These are phyloP conservation scores for Acer saccharum DNA, from an alignment of 345 rosid genomes.

Conservation along the genomic window DNA sequence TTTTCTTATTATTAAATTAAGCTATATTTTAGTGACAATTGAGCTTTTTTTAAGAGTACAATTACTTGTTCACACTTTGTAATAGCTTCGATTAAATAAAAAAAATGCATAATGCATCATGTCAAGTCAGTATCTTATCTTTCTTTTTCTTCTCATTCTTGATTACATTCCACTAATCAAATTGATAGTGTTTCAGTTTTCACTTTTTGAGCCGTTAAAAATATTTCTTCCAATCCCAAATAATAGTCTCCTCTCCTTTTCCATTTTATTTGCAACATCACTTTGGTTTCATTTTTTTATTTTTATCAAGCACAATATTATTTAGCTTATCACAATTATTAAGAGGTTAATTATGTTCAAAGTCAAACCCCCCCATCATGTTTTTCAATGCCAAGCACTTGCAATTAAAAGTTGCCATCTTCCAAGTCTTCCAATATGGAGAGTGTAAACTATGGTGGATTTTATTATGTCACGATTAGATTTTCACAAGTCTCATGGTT, in stretches of 20 bases:
- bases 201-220: neutral
- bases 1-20: no score
- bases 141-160: neutral
- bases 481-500: neutral
- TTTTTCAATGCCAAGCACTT: constrained; percentile 27
- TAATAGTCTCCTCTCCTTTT: neutral
- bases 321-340: neutral
- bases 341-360: neutral
- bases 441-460: neutral
- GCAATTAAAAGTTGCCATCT: constrained; percentile 17
- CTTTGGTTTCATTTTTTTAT: neutral
- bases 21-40: no score
- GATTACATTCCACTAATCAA: neutral
- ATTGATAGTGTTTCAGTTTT: neutral
- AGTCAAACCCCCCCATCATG: constrained; percentile 28
- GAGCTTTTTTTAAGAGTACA: no score
- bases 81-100: neutral
- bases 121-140: constrained; percentile 7
- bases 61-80: neutral
- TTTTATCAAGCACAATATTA: neutral
- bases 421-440: constrained; percentile 21
- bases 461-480: constrained; percentile 19
- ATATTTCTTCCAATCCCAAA: neutral
- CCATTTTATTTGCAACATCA: neutral
- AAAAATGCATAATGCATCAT: neutral